Evolutionary conservation across 768 basidiomycete species (phyloP), one percentile per base, ranked within the genome.

Genomic region (Suillus plorans): DNA sequence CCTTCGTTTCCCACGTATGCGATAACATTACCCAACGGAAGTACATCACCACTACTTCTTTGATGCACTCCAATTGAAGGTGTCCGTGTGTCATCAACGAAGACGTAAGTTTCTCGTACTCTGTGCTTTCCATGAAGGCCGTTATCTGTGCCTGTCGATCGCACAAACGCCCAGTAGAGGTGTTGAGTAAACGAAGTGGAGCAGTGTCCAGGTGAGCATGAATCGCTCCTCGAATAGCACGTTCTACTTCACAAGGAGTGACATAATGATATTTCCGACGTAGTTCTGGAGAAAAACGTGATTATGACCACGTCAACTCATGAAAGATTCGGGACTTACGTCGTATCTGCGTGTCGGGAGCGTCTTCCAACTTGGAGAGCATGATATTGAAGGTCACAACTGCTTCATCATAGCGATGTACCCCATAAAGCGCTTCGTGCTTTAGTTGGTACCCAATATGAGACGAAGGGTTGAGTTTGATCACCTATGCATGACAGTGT

Each of bases 11-110:
- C 56, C 36, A 57, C 14, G n/a, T 57, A 22, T 57, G 56, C n/a
- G 56, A 57, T 37, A 57, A 14, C 56, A 57, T 57, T 7, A 22
- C 56, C 36, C 36, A 57, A 16, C 56, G n/a, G 56, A 57, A 57
- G 56, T 57, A 37, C 36, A 22, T 37, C 13, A 16, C 36, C 7
- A 57, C 56, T 22, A 14, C 14, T 7, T 57, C n/a, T 37, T 57
- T 37, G n/a, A 57, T 37, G 36, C 13, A n/a, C n/a, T 57, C 56
- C 56, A 22, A 37, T 57, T 37, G 56, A 5, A 37, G 36, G 13
- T 37, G 36, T 6, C 13, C n/a, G 22, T 37, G 56, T 6, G 7
- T 25, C 56, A 4, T 57, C n/a, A 22, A 22, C 4, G 36, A 22
- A 37, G n/a, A 37, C 7, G 39, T 14, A 16, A 57, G 56, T 4